Base-by-base conservation (phyloP, 2,329 filamentous ascomycete species). In the Neopestalotiopsis rosae region DNA sequence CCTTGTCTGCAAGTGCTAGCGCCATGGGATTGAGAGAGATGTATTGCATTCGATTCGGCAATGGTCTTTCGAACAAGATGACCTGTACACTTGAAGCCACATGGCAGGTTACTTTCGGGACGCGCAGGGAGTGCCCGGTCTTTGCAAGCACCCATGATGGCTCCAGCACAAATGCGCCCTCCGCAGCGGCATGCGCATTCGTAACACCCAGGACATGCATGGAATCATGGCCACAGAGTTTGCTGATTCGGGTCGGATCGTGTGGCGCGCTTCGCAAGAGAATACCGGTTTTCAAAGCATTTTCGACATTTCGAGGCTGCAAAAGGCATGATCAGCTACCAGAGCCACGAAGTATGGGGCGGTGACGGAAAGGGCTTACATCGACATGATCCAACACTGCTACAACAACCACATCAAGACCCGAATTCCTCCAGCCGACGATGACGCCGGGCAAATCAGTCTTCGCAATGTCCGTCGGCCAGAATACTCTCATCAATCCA, bases 401-500 rank as follows among this genome's bases (percentile, higher is more conserved):
- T 64, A 98, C 90, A 49, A 98, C 95, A 76, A 98, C 92, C 61
- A 98, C 86, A 81, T 99, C 96, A 66, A 94, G 85, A 62, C 92
- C 91, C 49, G 95, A 98, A 81, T 99, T 99, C 76, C 92, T 90
- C 94, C 95, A 99, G 77, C 96, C 96, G 61, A 99, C 93, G 72
- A 99, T 90, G 70, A 98, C 93, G 59, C 95, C 96, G 57, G 94
- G 89, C 68, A 89, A 86, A 74, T 90, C 88, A 67, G 91, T 92
- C 80, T 86, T 88, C 67, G 89, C 87, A 77, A 94, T 90, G 83
- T 97, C 95, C 77, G 92, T 92, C 76, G 96, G 97, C 96, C 96
- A 99, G 85, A 99, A 98, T 84, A 99, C 91, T 86, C 96, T 94
- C 91, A 98, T 94, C 85, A 98, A 87, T 78, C 93, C 95, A 93